phyloP scores from a whole-genome alignment of 2,329 filamentous ascomycete species.

The Davidsoniella eucalypti region DNA sequence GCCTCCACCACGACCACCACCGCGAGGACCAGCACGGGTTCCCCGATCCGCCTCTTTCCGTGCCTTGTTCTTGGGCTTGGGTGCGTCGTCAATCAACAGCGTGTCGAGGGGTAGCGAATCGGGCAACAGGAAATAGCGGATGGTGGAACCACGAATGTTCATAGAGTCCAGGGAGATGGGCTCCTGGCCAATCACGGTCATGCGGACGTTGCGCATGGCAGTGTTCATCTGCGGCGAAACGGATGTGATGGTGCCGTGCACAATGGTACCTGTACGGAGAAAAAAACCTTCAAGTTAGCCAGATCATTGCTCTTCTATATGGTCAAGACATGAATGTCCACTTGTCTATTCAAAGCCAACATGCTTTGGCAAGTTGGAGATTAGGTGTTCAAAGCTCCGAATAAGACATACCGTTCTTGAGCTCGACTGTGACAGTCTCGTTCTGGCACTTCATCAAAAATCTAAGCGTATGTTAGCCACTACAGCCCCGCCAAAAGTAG shows the following conservation, averaged over 20 bases:
- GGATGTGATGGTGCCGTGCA: constrained; percentile 91
- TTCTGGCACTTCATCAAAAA: constrained; percentile 99
- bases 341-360: no score
- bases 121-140: constrained; percentile 91
- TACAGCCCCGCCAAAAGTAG: neutral
- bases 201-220: constrained; percentile 85
- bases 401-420: constrained; percentile 69
- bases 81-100: constrained; percentile 84
- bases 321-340: no score
- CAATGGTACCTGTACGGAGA: constrained; percentile 59
- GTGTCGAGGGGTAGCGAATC: constrained; percentile 92
- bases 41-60: constrained; percentile 66
- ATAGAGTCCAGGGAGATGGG: constrained; percentile 83
- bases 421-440: constrained; percentile 93
- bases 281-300: no score
- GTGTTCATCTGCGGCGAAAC: constrained; percentile 99
- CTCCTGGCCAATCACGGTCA: constrained; percentile 80
- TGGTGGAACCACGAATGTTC: constrained; percentile 90
- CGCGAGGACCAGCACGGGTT: constrained; percentile 34
- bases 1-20: constrained; percentile 36
- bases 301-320: neutral
- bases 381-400: no score
- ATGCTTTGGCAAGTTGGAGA: no score
- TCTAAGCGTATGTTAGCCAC: constrained; percentile 29
- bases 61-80: constrained; percentile 99